Base-by-base conservation (phyloP, 2,329 filamentous ascomycete species). In the Fusarium subglutinans region DNA sequence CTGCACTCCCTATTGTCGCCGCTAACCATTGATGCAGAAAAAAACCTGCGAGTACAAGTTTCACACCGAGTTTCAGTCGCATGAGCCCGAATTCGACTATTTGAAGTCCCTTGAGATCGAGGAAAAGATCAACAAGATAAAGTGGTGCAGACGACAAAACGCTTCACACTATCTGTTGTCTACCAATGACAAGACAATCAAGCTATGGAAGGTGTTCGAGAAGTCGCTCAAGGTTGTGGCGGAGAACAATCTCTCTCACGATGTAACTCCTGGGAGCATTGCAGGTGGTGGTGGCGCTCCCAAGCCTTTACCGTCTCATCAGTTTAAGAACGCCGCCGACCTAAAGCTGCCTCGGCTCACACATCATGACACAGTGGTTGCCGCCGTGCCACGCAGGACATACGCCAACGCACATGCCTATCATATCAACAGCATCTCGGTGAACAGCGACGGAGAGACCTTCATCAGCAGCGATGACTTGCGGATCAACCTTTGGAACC, bases 61-160 rank as follows among this genome's bases (percentile, higher is more conserved):
- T 84, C 96, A 99, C 84, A 99, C 96, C 83, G 96, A 99, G 82
- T 99, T 99, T 80, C 96, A 99, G 87, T 99, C 96, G 79, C 96
- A 99, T 86, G 96, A 99, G 83, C 96, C 96, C 73, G 96, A 99
- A 85, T 99, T 99, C 84, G 96, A 99, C 84, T 99, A 99, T 83
- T 90, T 99, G 76, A 99, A 99, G 86, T 99, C 96, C 40, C 90
- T 99, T 78, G 96, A 99, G 85, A 99, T 99, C 81, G 96, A 99
- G 89, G 96, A 99, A 86, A 99, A 99, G 87, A 99, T 99, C 89
- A 99, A 99, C 90, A 99, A 99, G 89, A 99, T 99, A 87, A 99
- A 98, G 85, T 99, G 96, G 96, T 99, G 96, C 84, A 92, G 93
- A 81, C 92, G 96, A 85, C 96, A 98, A 85, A 99, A 99, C 88